Conservation (phyloP, 768 basidiomycete species). For the Tephrocybe sp. region DNA sequence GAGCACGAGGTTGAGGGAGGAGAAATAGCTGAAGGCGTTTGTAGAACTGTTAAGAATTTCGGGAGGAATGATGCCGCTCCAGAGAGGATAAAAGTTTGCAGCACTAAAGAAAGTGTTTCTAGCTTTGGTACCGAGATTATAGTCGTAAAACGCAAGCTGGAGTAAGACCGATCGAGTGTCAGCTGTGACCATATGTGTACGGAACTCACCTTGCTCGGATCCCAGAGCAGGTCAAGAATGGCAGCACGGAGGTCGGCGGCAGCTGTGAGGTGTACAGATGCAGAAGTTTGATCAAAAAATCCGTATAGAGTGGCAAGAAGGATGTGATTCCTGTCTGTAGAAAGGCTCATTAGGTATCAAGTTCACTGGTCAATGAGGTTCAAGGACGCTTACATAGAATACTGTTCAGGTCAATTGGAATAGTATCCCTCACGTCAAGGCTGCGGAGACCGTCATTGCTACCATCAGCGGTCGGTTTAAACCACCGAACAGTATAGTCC, state of each 20-base stretch:
- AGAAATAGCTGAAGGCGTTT: slow-evolving; percentile 70
- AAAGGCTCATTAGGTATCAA: neutral
- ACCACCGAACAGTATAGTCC: slow-evolving; percentile 57
- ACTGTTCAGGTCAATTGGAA: slow-evolving; percentile 81
- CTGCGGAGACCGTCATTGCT: slow-evolving; percentile 57
- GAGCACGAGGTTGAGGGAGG: slow-evolving; percentile 72
- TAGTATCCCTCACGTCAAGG: slow-evolving; percentile 64
- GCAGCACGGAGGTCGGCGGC: slow-evolving; percentile 62
- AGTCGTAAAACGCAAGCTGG: slow-evolving; percentile 87
- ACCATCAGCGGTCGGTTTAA: slow-evolving; percentile 29
- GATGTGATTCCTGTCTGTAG: slow-evolving; percentile 58
- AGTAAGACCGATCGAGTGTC: neutral
- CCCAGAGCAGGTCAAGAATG: slow-evolving; percentile 87
- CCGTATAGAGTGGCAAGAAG: slow-evolving; percentile 62
- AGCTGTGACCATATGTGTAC: no score
- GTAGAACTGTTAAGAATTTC: slow-evolving; percentile 55
- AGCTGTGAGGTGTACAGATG: slow-evolving; percentile 46
- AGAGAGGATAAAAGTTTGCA: slow-evolving; percentile 82
- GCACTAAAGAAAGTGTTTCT: slow-evolving; percentile 67
- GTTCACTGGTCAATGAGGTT: neutral
- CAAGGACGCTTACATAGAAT: slow-evolving; percentile 63
- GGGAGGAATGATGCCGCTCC: slow-evolving; percentile 81
- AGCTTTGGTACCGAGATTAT: slow-evolving; percentile 66
- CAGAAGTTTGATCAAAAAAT: slow-evolving; percentile 38
- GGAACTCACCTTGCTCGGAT: slow-evolving; percentile 50